These are phyloP conservation scores for Rhodomyrtus tomentosa DNA, from an alignment of 345 rosid genomes.

Conservation along the genomic window DNA sequence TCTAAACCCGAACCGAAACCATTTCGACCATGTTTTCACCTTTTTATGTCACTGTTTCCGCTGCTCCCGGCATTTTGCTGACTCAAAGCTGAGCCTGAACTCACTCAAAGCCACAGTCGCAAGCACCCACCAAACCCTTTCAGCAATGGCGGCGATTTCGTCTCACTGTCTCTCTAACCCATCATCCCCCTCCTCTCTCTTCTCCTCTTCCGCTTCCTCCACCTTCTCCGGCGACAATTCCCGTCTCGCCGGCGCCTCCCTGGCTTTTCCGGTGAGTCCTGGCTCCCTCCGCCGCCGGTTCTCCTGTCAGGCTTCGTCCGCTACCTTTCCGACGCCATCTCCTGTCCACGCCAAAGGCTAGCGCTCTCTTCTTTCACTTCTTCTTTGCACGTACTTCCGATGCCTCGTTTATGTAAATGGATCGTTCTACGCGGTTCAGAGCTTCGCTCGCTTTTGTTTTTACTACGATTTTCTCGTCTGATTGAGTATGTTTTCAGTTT, in stretches of 20 bases:
- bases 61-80: not conserved
- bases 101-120: not conserved
- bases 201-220: conserved; percentile 30
- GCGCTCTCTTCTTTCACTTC: not conserved
- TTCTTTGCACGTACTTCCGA: not conserved
- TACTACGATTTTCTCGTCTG: not conserved
- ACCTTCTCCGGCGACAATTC: conserved; percentile 8
- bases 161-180: conserved; percentile 15
- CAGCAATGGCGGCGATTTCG: conserved; percentile 59
- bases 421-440: not conserved
- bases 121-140: not conserved
- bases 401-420: not conserved
- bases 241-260: conserved; percentile 12
- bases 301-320: conserved; percentile 55
- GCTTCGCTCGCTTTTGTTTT: not conserved
- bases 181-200: conserved; percentile 23
- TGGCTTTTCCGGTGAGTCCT: conserved; percentile 8
- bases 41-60: not conserved
- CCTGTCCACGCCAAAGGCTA: conserved; percentile 35
- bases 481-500: not conserved
- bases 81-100: not conserved
- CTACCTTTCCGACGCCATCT: conserved; percentile 32
- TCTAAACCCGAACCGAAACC: not conserved
- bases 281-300: conserved; percentile 17
- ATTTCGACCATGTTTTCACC: not conserved